Percentiles rank a stretch among this genome's conserved stretches.
Conservation (phyloP, 2,329 filamentous ascomycete species). For the Sclerotinia nivalis region DNA sequence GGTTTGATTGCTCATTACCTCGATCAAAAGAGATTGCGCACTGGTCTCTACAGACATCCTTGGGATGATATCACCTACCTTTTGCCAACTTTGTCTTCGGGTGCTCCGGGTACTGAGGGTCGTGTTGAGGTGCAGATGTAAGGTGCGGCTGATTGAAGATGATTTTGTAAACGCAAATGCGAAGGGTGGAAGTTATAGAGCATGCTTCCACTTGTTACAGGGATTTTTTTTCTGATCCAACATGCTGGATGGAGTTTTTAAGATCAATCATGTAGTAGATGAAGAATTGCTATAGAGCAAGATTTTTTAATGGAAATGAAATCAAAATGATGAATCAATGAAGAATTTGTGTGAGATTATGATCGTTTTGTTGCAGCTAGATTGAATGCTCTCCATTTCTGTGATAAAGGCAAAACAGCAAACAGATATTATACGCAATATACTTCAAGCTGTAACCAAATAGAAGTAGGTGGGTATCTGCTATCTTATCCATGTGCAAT, state of each 20-base stretch:
- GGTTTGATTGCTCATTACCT: conserved; percentile 99
- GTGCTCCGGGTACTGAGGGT: conserved; percentile 73
- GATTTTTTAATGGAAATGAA: conserved; percentile 21
- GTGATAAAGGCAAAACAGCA: not conserved
- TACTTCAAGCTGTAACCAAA: not conserved
- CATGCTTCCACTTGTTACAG: conserved; percentile 19
- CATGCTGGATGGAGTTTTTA: conserved; percentile 19
- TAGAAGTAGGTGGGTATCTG: not conserved
- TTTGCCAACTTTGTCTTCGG: conserved; percentile 75
- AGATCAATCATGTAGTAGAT: conserved; percentile 16
- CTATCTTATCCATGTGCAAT: not conserved
- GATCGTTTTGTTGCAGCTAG: not conserved
- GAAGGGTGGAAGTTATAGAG: conserved; percentile 16
- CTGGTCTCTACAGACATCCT: conserved; percentile 97
- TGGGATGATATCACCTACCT: conserved; percentile 99
- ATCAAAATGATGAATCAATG: conserved; percentile 4
- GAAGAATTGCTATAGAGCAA: conserved; percentile 19
- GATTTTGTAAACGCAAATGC: conserved; percentile 13
- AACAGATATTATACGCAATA: no score
- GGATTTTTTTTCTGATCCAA: conserved; percentile 19
- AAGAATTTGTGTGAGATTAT: not conserved
- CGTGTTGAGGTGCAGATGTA: conserved; percentile 83
- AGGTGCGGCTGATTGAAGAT: not conserved
- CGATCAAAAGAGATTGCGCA: conserved; percentile 98
- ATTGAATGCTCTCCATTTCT: not conserved